Evolutionary conservation across 768 basidiomycete species (phyloP), one percentile per base, ranked within the genome.

Genomic region (Suillus tomentosus): DNA sequence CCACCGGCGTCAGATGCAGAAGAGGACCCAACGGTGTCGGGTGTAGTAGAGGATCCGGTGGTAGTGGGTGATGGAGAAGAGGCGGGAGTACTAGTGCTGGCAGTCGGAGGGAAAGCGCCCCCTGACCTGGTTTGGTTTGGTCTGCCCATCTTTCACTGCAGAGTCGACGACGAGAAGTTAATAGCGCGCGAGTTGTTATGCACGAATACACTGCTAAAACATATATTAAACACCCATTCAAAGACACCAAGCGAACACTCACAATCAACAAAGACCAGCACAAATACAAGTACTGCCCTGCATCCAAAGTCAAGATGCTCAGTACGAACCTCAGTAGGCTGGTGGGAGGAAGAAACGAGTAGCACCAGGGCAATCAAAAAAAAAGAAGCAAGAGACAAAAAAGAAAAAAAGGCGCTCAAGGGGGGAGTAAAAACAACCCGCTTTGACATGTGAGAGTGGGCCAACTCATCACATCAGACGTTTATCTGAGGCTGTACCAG

Each of bases 361-460:
- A 27, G 57, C 17, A 11, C 27, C 40, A 58, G 57, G 39, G 39
- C 40, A 11, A 58, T 42, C 57, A 58, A 57, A 39, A 57, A 15
- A 31, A 6, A 9, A 24, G 57, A 7, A 3, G 4, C 31, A 11
- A n/a, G 5, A 27, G 39, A 9, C 9, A 27, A 31, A 31, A 1
- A 13, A 9, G 6, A 15, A 42, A 45, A 48, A 14, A 43, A 17
- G 22, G 47, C 58, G 58, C 39, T 13, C 15, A 50, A 50, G 37
- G 37, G 60, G 57, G 27, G 36, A 37, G 24, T 22, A 24, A 40
- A 40, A 51, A 9, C 19, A 36, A 19, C 34, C 34, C 51, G 19
- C 17, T 45, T 54, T 54, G 53, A 45, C 45, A 40, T 62, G 59
- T 48, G 60, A 62, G 63, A 48, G 63, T 24, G 36, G 4, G 10